phyloP scores from a whole-genome alignment of 1,139 yeast genomes.

The Lodderomyces oxycetoniae region DNA sequence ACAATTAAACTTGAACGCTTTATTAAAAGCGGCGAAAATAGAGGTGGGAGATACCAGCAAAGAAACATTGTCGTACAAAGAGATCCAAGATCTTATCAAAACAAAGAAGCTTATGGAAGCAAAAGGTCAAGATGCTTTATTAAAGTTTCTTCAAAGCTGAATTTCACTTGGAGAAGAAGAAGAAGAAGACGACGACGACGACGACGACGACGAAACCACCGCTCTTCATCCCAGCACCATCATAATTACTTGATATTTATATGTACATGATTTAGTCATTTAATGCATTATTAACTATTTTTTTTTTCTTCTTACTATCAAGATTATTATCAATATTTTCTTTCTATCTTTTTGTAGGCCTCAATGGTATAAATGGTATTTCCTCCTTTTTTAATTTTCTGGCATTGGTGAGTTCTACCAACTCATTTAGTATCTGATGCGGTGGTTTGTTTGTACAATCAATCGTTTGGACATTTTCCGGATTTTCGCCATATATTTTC shows the following conservation, averaged over 20 bases:
- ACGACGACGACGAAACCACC: background rate
- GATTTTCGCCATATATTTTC: conserved; percentile 23
- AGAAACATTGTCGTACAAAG: conserved; percentile 18
- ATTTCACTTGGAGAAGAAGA: background rate
- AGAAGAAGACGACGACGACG: too few species aligned
- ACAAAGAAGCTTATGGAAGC: conserved; percentile 58
- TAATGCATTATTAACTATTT: conserved; percentile 1
- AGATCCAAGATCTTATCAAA: conserved; percentile 48
- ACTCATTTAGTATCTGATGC: conserved; percentile 25
- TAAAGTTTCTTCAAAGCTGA: conserved; percentile 46
- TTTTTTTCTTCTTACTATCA: background rate
- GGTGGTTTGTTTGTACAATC: conserved; percentile 29
- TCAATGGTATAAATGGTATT: conserved; percentile 18
- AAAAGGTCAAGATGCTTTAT: conserved; percentile 65
- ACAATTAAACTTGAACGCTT: conserved; percentile 26
- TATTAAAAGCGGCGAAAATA: conserved; percentile 16
- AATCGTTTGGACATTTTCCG: conserved; percentile 21
- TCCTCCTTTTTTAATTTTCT: conserved; percentile 24
- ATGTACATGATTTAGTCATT: conserved; percentile 6
- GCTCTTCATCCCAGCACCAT: background rate
- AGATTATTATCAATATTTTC: conserved; percentile 1
- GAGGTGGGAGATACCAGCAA: background rate
- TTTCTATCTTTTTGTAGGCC: conserved; percentile 2
- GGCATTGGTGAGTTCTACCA: conserved; percentile 33
- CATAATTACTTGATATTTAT: conserved; percentile 2